These are phyloP conservation scores for Leishmania lainsoni DNA, from an alignment of 208 protist species.

Conservation along the genomic window DNA sequence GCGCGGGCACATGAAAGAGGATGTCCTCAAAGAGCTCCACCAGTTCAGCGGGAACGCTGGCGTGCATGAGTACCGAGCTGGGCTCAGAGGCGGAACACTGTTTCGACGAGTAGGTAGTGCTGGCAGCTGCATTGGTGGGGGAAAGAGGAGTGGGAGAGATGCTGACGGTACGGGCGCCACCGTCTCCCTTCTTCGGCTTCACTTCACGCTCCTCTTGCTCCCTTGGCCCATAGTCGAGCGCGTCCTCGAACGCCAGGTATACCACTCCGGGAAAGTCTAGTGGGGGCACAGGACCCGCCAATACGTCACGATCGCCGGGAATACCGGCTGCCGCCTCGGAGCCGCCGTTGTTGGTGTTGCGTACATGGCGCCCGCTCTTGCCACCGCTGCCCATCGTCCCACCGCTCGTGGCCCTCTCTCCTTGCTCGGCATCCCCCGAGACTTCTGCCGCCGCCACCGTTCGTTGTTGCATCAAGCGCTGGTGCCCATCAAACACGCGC, in stretches of 20 bases:
- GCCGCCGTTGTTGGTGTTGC: not conserved
- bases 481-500: constrained; percentile 37
- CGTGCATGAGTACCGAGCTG: constrained; percentile 42
- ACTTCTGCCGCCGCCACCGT: constrained; percentile 2
- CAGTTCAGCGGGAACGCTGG: constrained; percentile 68
- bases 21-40: constrained; percentile 66
- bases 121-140: not conserved
- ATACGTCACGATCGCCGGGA: not conserved
- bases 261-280: constrained; percentile 39
- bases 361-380: constrained; percentile 6
- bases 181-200: constrained; percentile 11
- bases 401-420: constrained; percentile 2
- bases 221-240: not conserved
- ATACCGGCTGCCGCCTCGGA: not conserved
- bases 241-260: constrained; percentile 33
- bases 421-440: not conserved
- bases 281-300: not conserved
- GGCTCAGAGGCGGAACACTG: not conserved
- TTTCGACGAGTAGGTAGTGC: not conserved
- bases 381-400: not conserved
- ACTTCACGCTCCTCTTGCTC: not conserved
- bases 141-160: not conserved
- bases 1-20: constrained; percentile 51
- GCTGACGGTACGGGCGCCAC: not conserved
- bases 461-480: constrained; percentile 2